Evolutionary conservation across 768 basidiomycete genomes (phyloP).

Genomic region (Calocybe cyanea): DNA sequence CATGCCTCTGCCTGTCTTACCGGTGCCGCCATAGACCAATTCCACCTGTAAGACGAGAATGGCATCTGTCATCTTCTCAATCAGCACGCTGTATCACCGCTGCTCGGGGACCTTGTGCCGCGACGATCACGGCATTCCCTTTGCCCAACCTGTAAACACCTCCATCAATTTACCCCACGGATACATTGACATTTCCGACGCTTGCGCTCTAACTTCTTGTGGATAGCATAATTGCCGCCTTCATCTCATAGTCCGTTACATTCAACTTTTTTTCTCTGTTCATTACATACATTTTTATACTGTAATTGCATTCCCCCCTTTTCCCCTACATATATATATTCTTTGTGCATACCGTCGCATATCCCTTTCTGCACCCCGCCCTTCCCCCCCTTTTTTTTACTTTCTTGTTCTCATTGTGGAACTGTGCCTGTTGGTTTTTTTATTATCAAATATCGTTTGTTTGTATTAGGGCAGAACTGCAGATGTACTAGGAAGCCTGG

Average conservation of each 20-base stretch:
- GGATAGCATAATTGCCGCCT: conserved; percentile 12
- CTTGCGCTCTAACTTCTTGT: conserved; percentile 7
- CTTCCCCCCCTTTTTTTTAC: conserved; percentile 2
- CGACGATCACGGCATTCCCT: conserved; percentile 11
- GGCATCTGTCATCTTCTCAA: conserved; percentile 9
- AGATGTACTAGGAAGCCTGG: conserved; percentile 9
- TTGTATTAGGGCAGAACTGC: conserved; percentile 7
- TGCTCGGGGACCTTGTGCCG: conserved; percentile 1
- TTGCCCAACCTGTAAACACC: not conserved
- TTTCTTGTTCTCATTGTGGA: conserved; percentile 2
- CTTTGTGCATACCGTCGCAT: conserved; percentile 11
- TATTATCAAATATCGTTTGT: conserved; percentile 3
- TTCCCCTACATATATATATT: conserved; percentile 12
- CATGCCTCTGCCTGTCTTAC: conserved; percentile 5
- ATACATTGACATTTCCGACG: conserved; percentile 10
- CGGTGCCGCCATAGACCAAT: conserved; percentile 19
- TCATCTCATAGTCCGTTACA: conserved; percentile 5
- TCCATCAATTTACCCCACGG: conserved; percentile 13
- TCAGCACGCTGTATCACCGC: conserved; percentile 7
- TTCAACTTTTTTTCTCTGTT: conserved; percentile 3
- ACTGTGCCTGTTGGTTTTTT: conserved; percentile 9
- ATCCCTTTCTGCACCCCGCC: conserved; percentile 7
- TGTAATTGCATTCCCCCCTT: conserved; percentile 14
- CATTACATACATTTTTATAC: conserved; percentile 11
- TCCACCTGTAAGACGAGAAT: conserved; percentile 1